Evolutionary conservation across 495 filamentous ascomycete genomes (phyloP), one percentile per base, ranked within the genome.

Genomic region (Lindgomyces ingoldianus): DNA sequence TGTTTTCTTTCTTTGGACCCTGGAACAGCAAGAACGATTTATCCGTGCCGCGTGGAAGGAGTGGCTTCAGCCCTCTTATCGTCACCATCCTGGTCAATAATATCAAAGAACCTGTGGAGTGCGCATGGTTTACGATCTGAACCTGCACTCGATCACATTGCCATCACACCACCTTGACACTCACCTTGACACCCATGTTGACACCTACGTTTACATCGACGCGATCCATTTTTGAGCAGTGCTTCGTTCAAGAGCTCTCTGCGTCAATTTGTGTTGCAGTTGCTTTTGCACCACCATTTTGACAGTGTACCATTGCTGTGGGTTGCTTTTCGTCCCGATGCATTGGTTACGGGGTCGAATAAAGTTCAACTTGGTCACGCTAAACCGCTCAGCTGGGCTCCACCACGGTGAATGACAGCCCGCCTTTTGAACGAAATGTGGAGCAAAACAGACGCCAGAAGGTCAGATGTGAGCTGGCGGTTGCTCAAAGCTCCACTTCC

Each of bases 341-440:
- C 48, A 52, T 8, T 52, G 48, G 48, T 52, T 16, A 22, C 48
- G 8, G 48, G 48, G 18, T 52, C 19, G 19, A 52, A 52, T 8
- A 4, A 8, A 52, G 48, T 52, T 52, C 16, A n/a, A 8, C 16
- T n/a, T 24, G 45, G 16, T 8, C 6, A 18, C 45, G 45, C 45
- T 8, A 18, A 47, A 52, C 48, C 48, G 22, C 22, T 22, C 48
- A 4, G 48, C 24, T 52, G 48, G 48, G 48, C 48, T 52, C 45
- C 33, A 39, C 33, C 6, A 39, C 14, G 33, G 33, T 39, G 33
- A 39, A 39, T 39, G 33, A 6, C 33, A 39, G 6, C 33, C 33
- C 33, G 6, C 6, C 33, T 14, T 22, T 9, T 52, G 48, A 25
- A 25, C 22, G 24, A 3, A 8, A 9, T 14, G n/a, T n/a, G 25